Evolutionary conservation across 345 rosid genomes (phyloP).

Genomic region (Syzygium oleosum): DNA sequence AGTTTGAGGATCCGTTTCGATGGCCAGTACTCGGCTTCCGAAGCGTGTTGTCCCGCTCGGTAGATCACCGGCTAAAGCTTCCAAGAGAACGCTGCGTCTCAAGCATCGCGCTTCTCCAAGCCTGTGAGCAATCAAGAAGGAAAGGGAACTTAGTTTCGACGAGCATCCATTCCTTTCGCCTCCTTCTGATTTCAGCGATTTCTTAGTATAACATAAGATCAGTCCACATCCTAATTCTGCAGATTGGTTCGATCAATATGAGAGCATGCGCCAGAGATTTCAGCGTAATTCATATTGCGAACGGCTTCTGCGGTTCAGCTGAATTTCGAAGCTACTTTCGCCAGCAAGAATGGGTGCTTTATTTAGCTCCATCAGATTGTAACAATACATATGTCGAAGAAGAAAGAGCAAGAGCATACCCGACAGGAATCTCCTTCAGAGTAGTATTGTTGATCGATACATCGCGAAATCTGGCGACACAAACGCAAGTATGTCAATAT

Average conservation of each 20-base stretch:
- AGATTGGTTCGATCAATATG: not conserved
- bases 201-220: not conserved
- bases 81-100: constrained; percentile 28
- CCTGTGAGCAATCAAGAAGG: constrained; percentile 3
- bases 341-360: not conserved
- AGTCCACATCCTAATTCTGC: not conserved
- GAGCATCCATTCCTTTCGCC: not conserved
- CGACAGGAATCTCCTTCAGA: not conserved
- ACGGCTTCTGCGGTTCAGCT: not conserved
- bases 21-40: constrained; percentile 8
- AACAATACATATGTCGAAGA: too few species aligned
- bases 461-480: not conserved
- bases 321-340: not conserved
- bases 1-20: constrained; percentile 3
- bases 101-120: constrained; percentile 44
- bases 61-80: constrained; percentile 27
- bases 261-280: not conserved
- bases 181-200: not conserved
- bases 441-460: not conserved
- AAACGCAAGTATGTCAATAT: not conserved
- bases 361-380: not conserved
- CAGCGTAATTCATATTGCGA: accelerated
- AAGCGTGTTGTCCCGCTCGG: constrained; percentile 23
- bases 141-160: not conserved
- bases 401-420: not conserved